Evolutionary conservation across 177 flowering plant genomes (phyloP).

Genomic region (Tripterygium wilfordii): DNA sequence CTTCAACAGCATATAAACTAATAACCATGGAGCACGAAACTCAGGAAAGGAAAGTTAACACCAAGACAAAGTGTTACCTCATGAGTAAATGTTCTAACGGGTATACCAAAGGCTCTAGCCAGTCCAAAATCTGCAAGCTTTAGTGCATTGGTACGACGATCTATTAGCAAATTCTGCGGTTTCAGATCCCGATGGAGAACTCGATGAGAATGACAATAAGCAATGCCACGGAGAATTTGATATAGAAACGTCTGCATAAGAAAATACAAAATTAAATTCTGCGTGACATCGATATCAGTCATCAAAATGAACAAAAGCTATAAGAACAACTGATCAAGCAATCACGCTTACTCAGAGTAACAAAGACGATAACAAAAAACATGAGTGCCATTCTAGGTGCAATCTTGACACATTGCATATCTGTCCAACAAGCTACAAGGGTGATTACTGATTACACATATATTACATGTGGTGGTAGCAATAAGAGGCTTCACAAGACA

Average conservation of each 20-base stretch:
- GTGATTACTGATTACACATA: too few species aligned
- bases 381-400: too few species aligned
- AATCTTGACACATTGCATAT: too few species aligned
- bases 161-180: conserved; percentile 71
- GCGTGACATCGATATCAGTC: too few species aligned
- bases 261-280: background rate
- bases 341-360: too few species aligned
- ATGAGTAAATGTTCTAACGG: conserved; percentile 70
- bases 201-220: conserved; percentile 72
- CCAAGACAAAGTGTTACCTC: conserved; percentile 34
- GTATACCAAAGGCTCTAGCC: conserved; percentile 75
- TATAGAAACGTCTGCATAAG: conserved; percentile 58
- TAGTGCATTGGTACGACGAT: conserved; percentile 55
- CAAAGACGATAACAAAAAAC: too few species aligned
- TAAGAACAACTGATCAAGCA: too few species aligned
- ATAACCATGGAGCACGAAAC: background rate
- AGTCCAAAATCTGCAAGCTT: conserved; percentile 77
- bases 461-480: too few species aligned
- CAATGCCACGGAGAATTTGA: conserved; percentile 72
- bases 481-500: too few species aligned
- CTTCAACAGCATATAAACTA: too few species aligned
- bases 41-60: background rate
- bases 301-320: too few species aligned
- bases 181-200: conserved; percentile 74
- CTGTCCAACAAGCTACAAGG: too few species aligned